These are phyloP conservation scores for Sugiyamaella smithiae DNA, from an alignment of 805 yeast genomes.

Conservation along the genomic window DNA sequence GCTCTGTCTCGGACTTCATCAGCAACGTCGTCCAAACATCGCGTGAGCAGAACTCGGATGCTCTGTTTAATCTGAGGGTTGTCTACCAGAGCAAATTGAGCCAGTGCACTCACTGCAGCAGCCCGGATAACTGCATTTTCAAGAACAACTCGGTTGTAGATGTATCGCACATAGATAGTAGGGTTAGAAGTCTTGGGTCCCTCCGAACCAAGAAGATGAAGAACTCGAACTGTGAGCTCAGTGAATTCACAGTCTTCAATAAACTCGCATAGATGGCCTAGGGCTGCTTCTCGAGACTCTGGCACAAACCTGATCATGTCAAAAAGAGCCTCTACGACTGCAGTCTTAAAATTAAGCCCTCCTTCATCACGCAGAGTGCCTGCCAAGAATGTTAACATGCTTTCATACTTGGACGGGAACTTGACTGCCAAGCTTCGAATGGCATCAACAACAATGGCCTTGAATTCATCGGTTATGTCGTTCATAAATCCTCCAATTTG, in stretches of 20 bases:
- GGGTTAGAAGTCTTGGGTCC: constrained; percentile 89
- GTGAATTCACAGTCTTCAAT: constrained; percentile 98
- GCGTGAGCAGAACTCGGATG: constrained; percentile 68
- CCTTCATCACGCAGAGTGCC: constrained; percentile 90
- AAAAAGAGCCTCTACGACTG: constrained; percentile 87
- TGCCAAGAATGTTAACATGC: constrained; percentile 76
- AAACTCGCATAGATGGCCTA: constrained; percentile 89
- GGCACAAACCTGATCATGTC: constrained; percentile 89
- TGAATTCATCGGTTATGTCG: constrained; percentile 94
- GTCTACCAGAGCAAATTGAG: constrained; percentile 78
- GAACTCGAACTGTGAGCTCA: constrained; percentile 86
- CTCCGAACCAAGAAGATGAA: constrained; percentile 89
- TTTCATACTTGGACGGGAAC: constrained; percentile 86
- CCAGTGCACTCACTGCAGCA: constrained; percentile 88
- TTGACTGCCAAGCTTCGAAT: constrained; percentile 86
- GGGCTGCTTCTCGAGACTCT: constrained; percentile 72
- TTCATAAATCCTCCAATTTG: constrained; percentile 86
- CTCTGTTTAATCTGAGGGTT: constrained; percentile 66
- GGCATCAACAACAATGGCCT: constrained; percentile 91
- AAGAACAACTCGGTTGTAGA: constrained; percentile 92
- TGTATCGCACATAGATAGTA: constrained; percentile 88
- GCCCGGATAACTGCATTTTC: constrained; percentile 95
- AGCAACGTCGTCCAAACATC: constrained; percentile 85
- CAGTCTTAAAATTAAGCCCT: constrained; percentile 76
- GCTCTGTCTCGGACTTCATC: constrained; percentile 99